Base-by-base conservation (phyloP, 2,329 filamentous ascomycete genomes). In the Colletotrichum endophyticum region DNA sequence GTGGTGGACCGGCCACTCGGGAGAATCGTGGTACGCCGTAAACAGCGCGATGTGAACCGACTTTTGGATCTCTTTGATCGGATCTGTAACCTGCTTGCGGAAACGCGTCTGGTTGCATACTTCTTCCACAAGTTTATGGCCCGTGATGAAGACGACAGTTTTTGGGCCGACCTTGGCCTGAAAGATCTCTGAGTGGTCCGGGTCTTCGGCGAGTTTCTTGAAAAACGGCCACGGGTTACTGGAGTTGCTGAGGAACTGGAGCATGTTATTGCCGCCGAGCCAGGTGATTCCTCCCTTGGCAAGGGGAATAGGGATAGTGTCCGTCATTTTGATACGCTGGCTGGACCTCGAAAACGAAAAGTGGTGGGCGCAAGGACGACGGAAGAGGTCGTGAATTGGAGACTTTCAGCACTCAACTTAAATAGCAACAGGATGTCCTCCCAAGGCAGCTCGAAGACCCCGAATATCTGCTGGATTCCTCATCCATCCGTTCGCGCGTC, bases 31-130 rank as follows among this genome's bases (percentile, higher is more conserved):
- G 79, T 83, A 90, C 8, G 89, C 89, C 5, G 89, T 88, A 82
- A 91, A 91, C n/a, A 91, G 85, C 5, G 88, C 79, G 77, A 89
- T 88, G 80, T 91, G 85, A 12, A 90, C 88, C 8, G 87, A 83
- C 32, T 85, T 84, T 27, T 88, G 86, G 73, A 90, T 90, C 84
- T 91, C 88, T 67, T 89, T 86, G 67, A 91, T 84, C 6, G 89
- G 89, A 0, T 88, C 89, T 34, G 88, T 88, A 3, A 91, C 88
- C 77, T 84, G 90, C 79, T 91, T 91, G 72, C 88, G 87, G 81
- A 91, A 91, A 1, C 89, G 86, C 79, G 84, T 87, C 84, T 90
- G 83, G 80, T 91, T 88, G 79, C 89, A 90, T 3, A 88, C 67
- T 73, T 88, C 86, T 75, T 86, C 85, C 12, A 85, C 85, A 3